phyloP scores from a whole-genome alignment of 2,329 filamentous ascomycete species.

The Stenocarpella maydis region DNA sequence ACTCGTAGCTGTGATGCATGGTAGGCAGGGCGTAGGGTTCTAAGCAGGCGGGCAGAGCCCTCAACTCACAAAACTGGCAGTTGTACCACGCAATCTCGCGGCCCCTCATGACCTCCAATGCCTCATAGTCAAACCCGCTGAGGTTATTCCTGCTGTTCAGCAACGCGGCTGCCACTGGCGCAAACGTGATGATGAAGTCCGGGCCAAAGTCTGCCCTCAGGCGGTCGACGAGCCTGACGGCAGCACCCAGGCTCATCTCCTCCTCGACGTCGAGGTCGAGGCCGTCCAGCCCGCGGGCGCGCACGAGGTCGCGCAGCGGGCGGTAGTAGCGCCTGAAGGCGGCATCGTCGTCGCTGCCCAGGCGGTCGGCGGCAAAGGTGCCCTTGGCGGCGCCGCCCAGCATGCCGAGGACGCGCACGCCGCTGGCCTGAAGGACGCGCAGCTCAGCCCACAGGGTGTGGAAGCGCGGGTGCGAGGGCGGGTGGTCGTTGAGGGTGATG shows the following conservation, averaged over 20 bases:
- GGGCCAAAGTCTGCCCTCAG: constrained; percentile 72
- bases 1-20: neutral
- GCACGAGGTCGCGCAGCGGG: constrained; percentile 69
- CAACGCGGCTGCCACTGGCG: constrained; percentile 79
- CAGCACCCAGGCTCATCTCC: constrained; percentile 68
- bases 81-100: constrained; percentile 80
- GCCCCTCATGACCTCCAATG: constrained; percentile 71
- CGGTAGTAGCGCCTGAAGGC: constrained; percentile 75
- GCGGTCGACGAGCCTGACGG: constrained; percentile 70
- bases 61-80: constrained; percentile 66
- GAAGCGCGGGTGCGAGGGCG: constrained; percentile 68
- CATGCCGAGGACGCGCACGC: constrained; percentile 82
- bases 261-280: constrained; percentile 82
- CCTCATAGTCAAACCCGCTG: constrained; percentile 78
- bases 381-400: constrained; percentile 81
- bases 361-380: constrained; percentile 61
- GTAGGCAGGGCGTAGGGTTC: neutral
- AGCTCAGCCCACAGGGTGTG: constrained; percentile 76
- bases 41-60: no score
- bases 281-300: constrained; percentile 66
- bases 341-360: constrained; percentile 57
- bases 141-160: constrained; percentile 69
- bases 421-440: constrained; percentile 70
- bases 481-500: constrained; percentile 79
- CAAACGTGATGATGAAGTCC: constrained; percentile 76